Evolutionary conservation across 306 rosid species (phyloP).

Genomic region (Medicago lupulina): DNA sequence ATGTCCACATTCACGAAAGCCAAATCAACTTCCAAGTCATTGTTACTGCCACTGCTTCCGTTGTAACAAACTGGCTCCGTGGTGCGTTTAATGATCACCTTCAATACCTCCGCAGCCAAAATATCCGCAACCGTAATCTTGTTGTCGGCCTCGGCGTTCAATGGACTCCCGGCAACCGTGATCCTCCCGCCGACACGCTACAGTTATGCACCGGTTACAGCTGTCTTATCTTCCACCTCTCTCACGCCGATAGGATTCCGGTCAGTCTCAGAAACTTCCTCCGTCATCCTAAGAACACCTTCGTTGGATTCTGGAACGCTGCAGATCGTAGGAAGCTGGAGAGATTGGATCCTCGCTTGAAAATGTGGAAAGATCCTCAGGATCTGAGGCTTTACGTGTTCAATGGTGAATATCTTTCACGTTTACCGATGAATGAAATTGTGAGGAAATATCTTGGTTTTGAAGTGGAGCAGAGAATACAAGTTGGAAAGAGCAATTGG

Average conservation of each 20-base stretch:
- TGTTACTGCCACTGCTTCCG: too few relatives aligned
- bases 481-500: conserved; percentile 46
- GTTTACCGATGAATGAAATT: conserved; percentile 20
- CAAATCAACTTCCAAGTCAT: too few relatives aligned
- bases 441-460: conserved; percentile 28
- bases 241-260: conserved; percentile 31
- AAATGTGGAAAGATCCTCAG: conserved; percentile 12
- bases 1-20: too few relatives aligned
- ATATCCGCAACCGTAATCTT: conserved; percentile 33
- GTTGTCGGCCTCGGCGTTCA: conserved; percentile 61
- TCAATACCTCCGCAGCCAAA: too few relatives aligned
- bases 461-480: conserved; percentile 10
- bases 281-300: not conserved
- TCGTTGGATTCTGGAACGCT: conserved; percentile 51
- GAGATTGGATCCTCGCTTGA: not conserved
- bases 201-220: conserved; percentile 53
- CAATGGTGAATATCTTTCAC: not conserved
- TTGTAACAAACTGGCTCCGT: too few relatives aligned
- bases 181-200: conserved; percentile 42
- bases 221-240: conserved; percentile 51
- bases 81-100: too few relatives aligned
- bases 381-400: conserved; percentile 7
- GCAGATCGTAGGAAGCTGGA: conserved; percentile 31
- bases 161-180: conserved; percentile 33
- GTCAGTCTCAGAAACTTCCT: conserved; percentile 39